Evolutionary conservation across 345 rosid genomes (phyloP).

Genomic region (Brassica nigra): DNA sequence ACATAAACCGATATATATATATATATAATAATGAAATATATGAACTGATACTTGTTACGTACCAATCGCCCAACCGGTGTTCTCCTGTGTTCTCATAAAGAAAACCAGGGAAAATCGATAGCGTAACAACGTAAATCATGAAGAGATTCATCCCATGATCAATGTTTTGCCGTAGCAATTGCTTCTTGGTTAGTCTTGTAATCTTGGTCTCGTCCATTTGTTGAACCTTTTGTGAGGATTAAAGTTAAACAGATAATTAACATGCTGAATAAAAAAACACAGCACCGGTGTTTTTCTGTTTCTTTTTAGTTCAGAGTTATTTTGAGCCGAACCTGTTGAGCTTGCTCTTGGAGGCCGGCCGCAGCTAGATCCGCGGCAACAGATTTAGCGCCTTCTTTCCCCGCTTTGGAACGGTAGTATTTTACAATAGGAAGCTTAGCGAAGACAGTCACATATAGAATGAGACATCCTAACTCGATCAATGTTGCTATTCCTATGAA

Average conservation of each 20-base stretch:
- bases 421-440: conserved; percentile 81
- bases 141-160: conserved; percentile 65
- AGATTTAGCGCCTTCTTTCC: conserved; percentile 82
- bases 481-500: conserved; percentile 62
- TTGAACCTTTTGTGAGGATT: conserved; percentile 28
- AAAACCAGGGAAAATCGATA: conserved; percentile 89
- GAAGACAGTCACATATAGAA: conserved; percentile 63
- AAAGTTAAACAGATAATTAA: not conserved
- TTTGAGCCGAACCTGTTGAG: conserved; percentile 21
- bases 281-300: not conserved
- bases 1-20: not conserved
- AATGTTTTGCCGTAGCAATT: conserved; percentile 53
- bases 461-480: conserved; percentile 63
- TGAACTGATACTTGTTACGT: conserved; percentile 18
- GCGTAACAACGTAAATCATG: conserved; percentile 59
- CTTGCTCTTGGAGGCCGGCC: conserved; percentile 58
- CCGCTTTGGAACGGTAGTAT: conserved; percentile 80
- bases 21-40: not conserved
- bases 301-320: not conserved
- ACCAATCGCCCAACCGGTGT: conserved; percentile 74
- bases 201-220: conserved; percentile 44
- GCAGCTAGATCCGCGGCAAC: conserved; percentile 80
- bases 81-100: conserved; percentile 80
- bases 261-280: not conserved
- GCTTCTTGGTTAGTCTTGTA: conserved; percentile 38